These are phyloP conservation scores for Diaporthe sp. DNA, from an alignment of 2,329 filamentous ascomycete species.

Conservation along the genomic window DNA sequence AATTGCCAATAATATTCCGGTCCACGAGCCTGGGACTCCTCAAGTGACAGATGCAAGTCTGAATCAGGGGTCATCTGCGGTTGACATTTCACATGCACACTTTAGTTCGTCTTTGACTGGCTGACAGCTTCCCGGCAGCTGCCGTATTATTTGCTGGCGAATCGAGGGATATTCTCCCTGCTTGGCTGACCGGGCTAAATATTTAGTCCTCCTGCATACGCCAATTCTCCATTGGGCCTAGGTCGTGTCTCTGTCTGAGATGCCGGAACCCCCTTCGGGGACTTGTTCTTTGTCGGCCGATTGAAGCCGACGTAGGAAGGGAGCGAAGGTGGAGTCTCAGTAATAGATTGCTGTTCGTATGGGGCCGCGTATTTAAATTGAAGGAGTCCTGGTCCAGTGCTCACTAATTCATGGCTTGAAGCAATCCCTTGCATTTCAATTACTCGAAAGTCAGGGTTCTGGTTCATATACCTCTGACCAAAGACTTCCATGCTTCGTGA, in stretches of 20 bases:
- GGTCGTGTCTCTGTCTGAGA: conserved; percentile 6
- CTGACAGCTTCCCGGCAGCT: conserved; percentile 21
- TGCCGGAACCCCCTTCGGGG: not conserved
- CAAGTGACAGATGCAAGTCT: conserved; percentile 40
- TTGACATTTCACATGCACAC: conserved; percentile 36
- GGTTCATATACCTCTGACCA: not conserved
- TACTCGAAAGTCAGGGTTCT: not conserved
- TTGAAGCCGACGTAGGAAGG: not conserved
- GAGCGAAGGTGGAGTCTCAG: not conserved
- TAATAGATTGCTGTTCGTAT: not conserved
- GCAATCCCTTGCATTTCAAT: not conserved
- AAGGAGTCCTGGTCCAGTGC: not conserved
- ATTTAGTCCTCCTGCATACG: conserved; percentile 29
- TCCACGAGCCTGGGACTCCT: conserved; percentile 20
- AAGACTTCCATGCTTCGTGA: not conserved
- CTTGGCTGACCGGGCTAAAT: not conserved
- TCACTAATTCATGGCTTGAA: not conserved
- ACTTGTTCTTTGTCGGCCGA: not conserved
- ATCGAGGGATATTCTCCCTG: conserved; percentile 14
- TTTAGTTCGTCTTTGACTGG: not conserved
- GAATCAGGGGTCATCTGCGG: conserved; percentile 40
- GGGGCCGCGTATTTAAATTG: not conserved
- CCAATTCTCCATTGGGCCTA: conserved; percentile 25
- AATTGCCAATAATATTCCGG: not conserved
- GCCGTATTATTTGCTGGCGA: conserved; percentile 4